Conservation (phyloP, 495 filamentous ascomycete genomes). For the Chaetomium cochliodes region DNA sequence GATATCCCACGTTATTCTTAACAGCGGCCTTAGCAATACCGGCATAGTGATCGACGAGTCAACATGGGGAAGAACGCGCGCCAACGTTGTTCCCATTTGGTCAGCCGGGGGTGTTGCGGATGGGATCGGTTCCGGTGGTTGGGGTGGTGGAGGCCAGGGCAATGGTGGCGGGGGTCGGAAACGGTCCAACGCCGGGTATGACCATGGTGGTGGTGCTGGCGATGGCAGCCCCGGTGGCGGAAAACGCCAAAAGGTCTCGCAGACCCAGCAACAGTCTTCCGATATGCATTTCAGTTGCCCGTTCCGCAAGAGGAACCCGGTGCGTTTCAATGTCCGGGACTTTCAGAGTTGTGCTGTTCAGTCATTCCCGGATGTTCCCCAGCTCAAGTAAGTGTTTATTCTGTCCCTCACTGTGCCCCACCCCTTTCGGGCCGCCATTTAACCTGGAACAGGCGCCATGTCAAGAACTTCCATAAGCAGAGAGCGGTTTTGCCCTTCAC, state of each 20-base stretch:
- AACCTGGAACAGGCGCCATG: constrained; percentile 29
- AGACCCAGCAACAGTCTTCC: constrained; percentile 2
- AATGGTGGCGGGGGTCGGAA: constrained; percentile 9
- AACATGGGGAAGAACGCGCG: neutral
- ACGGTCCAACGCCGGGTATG: constrained; percentile 13
- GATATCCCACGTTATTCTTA: constrained; percentile 26
- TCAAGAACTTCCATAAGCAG: constrained; percentile 33
- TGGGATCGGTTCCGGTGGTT: neutral
- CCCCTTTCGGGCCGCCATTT: neutral
- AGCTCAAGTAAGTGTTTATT: constrained; percentile 35
- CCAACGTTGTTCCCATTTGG: constrained; percentile 9
- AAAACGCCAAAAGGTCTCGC: constrained; percentile 21
- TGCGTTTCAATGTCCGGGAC: constrained; percentile 39
- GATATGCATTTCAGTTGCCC: constrained; percentile 33
- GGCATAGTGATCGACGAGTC: constrained; percentile 14
- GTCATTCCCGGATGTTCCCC: constrained; percentile 30
- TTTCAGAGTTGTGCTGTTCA: constrained; percentile 33
- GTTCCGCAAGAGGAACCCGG: constrained; percentile 43
- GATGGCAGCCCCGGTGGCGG: constrained; percentile 15
- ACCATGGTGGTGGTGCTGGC: constrained; percentile 11
- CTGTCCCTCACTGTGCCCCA: neutral
- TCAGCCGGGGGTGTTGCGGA: neutral
- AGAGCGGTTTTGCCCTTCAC: constrained; percentile 11
- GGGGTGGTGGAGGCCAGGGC: neutral
- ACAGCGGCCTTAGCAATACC: constrained; percentile 9